Evolutionary conservation across 2,329 filamentous ascomycete species (phyloP).

Genomic region (Cercospora sesami): DNA sequence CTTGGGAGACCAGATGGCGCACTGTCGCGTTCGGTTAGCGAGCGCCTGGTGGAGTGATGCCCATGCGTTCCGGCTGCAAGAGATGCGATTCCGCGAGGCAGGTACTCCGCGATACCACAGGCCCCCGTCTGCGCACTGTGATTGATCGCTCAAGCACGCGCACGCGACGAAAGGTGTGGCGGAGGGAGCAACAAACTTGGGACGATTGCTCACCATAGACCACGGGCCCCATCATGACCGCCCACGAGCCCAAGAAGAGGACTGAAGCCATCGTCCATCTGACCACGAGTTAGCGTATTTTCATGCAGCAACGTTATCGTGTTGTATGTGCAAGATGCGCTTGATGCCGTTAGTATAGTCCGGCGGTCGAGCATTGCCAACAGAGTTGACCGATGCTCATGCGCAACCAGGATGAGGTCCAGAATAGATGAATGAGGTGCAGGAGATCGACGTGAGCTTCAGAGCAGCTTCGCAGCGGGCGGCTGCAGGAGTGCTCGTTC

Average conservation of each 20-base stretch:
- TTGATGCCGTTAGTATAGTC: neutral
- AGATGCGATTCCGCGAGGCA: conserved; percentile 25
- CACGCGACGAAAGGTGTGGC: conserved; percentile 18
- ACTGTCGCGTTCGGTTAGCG: conserved; percentile 42
- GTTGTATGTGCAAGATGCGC: neutral
- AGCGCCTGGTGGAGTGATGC: conserved; percentile 14
- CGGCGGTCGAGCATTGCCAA: neutral
- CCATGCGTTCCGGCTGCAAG: conserved; percentile 19
- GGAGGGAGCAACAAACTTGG: conserved; percentile 24
- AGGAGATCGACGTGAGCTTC: conserved; percentile 29
- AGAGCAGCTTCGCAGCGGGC: conserved; percentile 26
- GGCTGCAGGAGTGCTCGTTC: conserved; percentile 27
- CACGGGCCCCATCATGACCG: conserved; percentile 87
- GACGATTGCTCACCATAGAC: conserved; percentile 60
- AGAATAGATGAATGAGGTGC: conserved; percentile 19
- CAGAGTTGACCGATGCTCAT: conserved; percentile 1
- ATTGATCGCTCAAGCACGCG: conserved; percentile 23
- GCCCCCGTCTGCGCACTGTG: conserved; percentile 18
- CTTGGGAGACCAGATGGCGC: conserved; percentile 78
- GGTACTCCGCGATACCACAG: conserved; percentile 13
- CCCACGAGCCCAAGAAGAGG: conserved; percentile 89
- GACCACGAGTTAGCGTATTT: conserved; percentile 43
- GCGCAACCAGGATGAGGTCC: conserved; percentile 15
- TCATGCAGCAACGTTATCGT: neutral
- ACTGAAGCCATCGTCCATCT: conserved; percentile 95